These are phyloP conservation scores for Volutella citrinella DNA, from an alignment of 2,329 filamentous ascomycete species.

Conservation along the genomic window DNA sequence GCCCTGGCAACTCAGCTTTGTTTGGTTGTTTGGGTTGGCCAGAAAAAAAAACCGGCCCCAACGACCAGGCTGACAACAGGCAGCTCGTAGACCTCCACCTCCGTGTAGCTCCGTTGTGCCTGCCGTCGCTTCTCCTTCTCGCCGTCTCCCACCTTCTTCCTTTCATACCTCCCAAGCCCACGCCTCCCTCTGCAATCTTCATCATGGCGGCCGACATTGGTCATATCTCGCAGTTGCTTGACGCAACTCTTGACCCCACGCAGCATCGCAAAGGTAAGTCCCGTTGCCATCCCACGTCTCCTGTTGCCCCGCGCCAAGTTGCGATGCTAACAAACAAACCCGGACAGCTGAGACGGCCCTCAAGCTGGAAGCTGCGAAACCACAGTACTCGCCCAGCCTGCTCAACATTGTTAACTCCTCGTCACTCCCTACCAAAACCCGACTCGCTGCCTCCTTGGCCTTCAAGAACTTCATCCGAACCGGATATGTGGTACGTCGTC, in stretches of 20 bases:
- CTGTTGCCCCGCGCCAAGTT: conserved; percentile 28
- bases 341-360: conserved; percentile 75
- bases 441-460: conserved; percentile 83
- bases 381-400: conserved; percentile 82
- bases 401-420: conserved; percentile 86
- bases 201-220: conserved; percentile 57
- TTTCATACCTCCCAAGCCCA: conserved; percentile 8
- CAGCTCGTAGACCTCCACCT: conserved; percentile 18
- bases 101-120: conserved; percentile 13
- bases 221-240: conserved; percentile 75
- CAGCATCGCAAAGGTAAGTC: conserved; percentile 83
- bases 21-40: no score
- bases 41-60: no score
- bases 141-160: conserved; percentile 14
- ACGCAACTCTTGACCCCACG: conserved; percentile 83
- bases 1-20: no score
- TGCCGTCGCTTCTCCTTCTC: conserved; percentile 7
- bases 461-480: conserved; percentile 98
- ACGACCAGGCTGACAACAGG: no score
- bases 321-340: conserved; percentile 35
- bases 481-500: conserved; percentile 73
- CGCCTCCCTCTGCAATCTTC: conserved; percentile 16
- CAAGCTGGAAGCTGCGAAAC: conserved; percentile 74
- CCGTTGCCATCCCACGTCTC: conserved; percentile 19
- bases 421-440: conserved; percentile 69